Evolutionary conservation across 73 alveolate species (phyloP), one percentile per base, ranked within the genome.

Genomic region (Blepharisma japonicum): DNA sequence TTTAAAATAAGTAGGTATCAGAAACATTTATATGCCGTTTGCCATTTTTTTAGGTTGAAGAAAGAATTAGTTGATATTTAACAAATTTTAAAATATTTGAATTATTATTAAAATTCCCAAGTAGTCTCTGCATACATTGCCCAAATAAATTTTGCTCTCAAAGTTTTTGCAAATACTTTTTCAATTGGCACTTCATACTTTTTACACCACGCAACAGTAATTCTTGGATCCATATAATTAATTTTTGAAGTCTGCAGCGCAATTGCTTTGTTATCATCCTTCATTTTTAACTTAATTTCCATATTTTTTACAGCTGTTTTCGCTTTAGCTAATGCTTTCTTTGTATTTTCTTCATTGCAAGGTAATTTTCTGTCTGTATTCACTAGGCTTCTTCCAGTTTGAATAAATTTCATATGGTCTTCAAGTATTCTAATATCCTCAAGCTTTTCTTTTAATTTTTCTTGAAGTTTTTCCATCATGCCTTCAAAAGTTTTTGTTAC

Each of bases 151-250:
- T 91, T 91, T 53, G 81, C 48, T 25, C 93, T 83, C 67, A 80
- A 87, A 7, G 95, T 81, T 85, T 94, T 94, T 6, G 97, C 83
- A 87, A 97, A 97, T 50, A 96, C 94, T 88, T 87, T 96, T 91
- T 97, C 99, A 70, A 97, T 96, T 7, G 98, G 96, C 5, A 96
- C 98, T 77, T 96, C 99, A 81, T 83, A 80, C 77, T 94, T 86
- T 84, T 94, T 96, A 77, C 98, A 92, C 95, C 95, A 92, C 42
- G 94, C 85, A 6, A 93, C 94, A 18, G 99, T 82, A 78, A 81
- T 91, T 85, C 99, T 90, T 7, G 99, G 99, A 86, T 97, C 99
- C 98, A 96, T 97, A 86, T 97, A 97, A 90, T 97, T 97, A 48
- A 96, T 96, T 84, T 97, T 97, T 5, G 97, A 86, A 14, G 99